These are phyloP conservation scores for Calonectria pseudoturangicola DNA, from an alignment of 2,329 filamentous ascomycete genomes.

Conservation along the genomic window DNA sequence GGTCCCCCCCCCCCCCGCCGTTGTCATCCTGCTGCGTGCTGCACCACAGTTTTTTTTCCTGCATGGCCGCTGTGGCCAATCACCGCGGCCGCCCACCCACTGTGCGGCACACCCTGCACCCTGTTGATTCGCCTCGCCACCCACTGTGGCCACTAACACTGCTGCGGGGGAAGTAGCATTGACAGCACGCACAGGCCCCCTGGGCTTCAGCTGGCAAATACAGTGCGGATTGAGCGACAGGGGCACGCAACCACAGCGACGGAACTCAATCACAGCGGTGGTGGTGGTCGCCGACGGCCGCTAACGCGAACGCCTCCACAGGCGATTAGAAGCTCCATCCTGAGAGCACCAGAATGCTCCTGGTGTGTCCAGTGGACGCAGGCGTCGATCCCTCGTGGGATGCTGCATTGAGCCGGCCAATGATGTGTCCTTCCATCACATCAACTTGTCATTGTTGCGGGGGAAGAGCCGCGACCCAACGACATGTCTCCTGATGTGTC, in stretches of 20 bases:
- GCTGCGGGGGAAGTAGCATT: conserved; percentile 22
- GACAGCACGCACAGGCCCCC: conserved; percentile 1
- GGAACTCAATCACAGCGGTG: neutral
- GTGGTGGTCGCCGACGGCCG: conserved; percentile 23
- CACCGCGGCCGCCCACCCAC: neutral
- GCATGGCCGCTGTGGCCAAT: conserved; percentile 18
- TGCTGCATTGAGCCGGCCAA: conserved; percentile 25
- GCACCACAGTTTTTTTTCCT: conserved; percentile 22
- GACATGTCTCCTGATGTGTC: conserved; percentile 33
- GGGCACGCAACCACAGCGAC: neutral
- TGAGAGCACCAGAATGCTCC: conserved; percentile 15
- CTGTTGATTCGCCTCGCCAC: conserved; percentile 5
- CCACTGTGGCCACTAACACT: conserved; percentile 18
- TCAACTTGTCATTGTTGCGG: conserved; percentile 31
- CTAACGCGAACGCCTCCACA: conserved; percentile 51
- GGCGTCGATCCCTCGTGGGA: conserved; percentile 43
- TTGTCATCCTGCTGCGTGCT: conserved; percentile 17
- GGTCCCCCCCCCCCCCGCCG: conserved; percentile 24
- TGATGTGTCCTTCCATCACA: conserved; percentile 1
- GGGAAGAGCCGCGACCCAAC: conserved; percentile 28
- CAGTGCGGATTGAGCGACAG: conserved; percentile 21
- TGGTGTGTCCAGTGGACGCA: conserved; percentile 48
- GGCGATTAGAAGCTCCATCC: conserved; percentile 21
- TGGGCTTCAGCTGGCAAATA: conserved; percentile 22
- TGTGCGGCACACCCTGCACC: conserved; percentile 28